These are phyloP conservation scores for Gyromitra esculenta DNA, from an alignment of 2,329 filamentous ascomycete genomes.

Conservation along the genomic window DNA sequence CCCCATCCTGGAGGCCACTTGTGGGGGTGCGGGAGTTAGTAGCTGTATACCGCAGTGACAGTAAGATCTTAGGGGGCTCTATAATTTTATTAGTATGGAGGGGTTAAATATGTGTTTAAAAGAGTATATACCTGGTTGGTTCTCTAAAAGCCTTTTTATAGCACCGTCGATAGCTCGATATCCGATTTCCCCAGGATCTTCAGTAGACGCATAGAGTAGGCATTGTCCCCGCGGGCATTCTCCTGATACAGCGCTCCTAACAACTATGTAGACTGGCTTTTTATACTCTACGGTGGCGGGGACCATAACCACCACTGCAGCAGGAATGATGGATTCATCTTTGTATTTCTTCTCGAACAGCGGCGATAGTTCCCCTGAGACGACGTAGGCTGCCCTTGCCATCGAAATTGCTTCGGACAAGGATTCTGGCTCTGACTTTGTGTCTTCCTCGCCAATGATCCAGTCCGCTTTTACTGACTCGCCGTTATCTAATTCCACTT, in stretches of 20 bases:
- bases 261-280: slow-evolving; percentile 47
- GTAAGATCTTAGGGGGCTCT: slow-evolving; percentile 5
- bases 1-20: background rate
- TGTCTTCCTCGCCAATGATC: slow-evolving; percentile 28
- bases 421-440: slow-evolving; percentile 2
- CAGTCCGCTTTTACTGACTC: slow-evolving; percentile 43
- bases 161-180: slow-evolving; percentile 32
- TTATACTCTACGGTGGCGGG: slow-evolving; percentile 8
- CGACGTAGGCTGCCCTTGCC: slow-evolving; percentile 44
- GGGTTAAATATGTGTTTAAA: background rate
- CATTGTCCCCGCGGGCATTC: slow-evolving; percentile 51
- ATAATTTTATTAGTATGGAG: background rate
- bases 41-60: slow-evolving; percentile 34
- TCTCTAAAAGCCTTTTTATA: slow-evolving; percentile 23
- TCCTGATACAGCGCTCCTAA: slow-evolving; percentile 35
- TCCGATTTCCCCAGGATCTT: background rate
- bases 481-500: slow-evolving; percentile 35
- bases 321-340: slow-evolving; percentile 49
- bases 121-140: slow-evolving; percentile 8
- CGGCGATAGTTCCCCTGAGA: slow-evolving; percentile 17
- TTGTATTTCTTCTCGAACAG: slow-evolving; percentile 51
- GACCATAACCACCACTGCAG: slow-evolving; percentile 42
- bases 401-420: background rate
- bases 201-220: slow-evolving; percentile 33
- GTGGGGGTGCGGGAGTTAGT: background rate